A percentile compares a stretch with the other conserved stretches of the same genome.
Conservation (phyloP, 768 basidiomycete genomes). For the Podaxis sp. region DNA sequence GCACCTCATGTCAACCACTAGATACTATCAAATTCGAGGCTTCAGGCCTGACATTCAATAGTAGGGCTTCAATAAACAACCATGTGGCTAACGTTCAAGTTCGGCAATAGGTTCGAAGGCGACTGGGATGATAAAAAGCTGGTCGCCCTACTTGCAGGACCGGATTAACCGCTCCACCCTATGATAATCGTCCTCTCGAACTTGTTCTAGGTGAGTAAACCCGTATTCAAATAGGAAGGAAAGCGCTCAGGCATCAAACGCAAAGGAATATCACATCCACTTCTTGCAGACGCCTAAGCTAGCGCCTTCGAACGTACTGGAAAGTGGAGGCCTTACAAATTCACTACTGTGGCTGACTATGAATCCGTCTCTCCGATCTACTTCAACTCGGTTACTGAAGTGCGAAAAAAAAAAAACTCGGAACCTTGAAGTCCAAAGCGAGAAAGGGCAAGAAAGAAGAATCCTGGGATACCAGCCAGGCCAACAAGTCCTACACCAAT, state of each 20-base stretch:
- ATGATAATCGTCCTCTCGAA: constrained; percentile 29
- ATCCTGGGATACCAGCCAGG: constrained; percentile 39
- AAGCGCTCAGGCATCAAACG: constrained; percentile 39
- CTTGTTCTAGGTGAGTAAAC: constrained; percentile 40
- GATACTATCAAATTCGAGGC: constrained; percentile 29
- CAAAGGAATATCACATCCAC: constrained; percentile 44
- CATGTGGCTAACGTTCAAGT: not conserved
- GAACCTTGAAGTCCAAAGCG: constrained; percentile 36
- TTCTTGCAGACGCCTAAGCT: constrained; percentile 35
- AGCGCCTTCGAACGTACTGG: constrained; percentile 20
- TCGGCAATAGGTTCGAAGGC: constrained; percentile 16
- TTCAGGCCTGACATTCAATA: constrained; percentile 25
- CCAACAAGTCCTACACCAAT: constrained; percentile 36
- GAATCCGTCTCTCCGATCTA: constrained; percentile 49
- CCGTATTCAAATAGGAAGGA: not conserved
- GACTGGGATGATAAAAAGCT: constrained; percentile 35
- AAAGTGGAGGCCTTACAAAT: constrained; percentile 4
- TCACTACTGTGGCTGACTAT: constrained; percentile 28
- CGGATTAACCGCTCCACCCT: constrained; percentile 30
- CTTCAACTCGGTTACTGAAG: constrained; percentile 31
- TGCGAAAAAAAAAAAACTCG: constrained; percentile 37
- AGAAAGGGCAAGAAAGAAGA: constrained; percentile 30
- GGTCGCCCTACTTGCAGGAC: constrained; percentile 27
- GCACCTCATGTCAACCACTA: not conserved
- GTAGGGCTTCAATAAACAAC: constrained; percentile 10